Conservation (phyloP, 805 yeast genomes). For the Limtongia smithiae region DNA sequence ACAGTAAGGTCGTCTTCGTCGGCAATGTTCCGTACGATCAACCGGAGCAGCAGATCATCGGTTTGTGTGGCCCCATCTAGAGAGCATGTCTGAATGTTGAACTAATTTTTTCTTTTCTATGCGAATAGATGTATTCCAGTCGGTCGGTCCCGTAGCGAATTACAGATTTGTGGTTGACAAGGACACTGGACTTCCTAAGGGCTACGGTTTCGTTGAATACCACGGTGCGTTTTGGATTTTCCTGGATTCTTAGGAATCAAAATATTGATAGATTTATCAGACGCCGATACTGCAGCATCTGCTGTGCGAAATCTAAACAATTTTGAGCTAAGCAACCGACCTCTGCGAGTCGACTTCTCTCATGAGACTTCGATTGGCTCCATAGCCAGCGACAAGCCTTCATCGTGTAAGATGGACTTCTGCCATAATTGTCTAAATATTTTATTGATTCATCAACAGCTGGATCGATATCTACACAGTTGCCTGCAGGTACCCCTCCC, state of each 20-base stretch:
- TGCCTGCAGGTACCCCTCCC: conserved; percentile 54
- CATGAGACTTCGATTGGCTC: conserved; percentile 45
- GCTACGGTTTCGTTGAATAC: conserved; percentile 84
- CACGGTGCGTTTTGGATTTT: conserved; percentile 39
- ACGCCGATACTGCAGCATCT: conserved; percentile 80
- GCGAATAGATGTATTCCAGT: conserved; percentile 60
- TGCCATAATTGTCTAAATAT: conserved; percentile 5
- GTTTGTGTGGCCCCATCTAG: conserved; percentile 6
- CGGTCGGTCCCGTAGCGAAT: conserved; percentile 83
- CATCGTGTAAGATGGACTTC: conserved; percentile 1
- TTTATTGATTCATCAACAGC: not conserved
- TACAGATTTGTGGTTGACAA: conserved; percentile 79
- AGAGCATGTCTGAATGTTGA: no score
- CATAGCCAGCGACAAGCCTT: conserved; percentile 2
- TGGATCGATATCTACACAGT: conserved; percentile 42
- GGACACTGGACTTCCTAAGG: conserved; percentile 85
- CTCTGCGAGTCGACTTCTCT: conserved; percentile 70
- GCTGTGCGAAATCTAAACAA: conserved; percentile 87
- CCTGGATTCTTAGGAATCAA: not conserved
- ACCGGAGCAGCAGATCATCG: conserved; percentile 84
- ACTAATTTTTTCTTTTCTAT: not conserved
- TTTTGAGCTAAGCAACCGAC: conserved; percentile 67
- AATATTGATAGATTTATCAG: conserved; percentile 22
- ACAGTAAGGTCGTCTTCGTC: conserved; percentile 38
- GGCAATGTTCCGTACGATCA: conserved; percentile 91